Evolutionary conservation across 2,329 filamentous ascomycete species (phyloP).

Genomic region (Hypoxylon sp.): DNA sequence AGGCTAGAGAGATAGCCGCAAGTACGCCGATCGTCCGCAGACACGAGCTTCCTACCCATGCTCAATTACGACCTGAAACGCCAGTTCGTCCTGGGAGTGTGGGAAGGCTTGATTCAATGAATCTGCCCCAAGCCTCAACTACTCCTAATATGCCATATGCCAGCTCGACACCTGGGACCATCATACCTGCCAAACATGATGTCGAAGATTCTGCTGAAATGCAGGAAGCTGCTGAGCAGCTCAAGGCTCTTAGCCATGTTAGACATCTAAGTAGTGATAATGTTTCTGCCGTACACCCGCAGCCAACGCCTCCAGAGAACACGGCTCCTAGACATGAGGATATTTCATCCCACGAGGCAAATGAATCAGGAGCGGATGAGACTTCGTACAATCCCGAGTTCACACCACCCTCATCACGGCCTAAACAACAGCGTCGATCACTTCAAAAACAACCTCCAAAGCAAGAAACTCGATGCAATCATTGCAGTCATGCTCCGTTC

Average conservation of each 20-base stretch:
- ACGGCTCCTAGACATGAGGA: constrained; percentile 57
- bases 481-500: constrained; percentile 74
- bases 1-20: constrained; percentile 63
- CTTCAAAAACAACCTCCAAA: constrained; percentile 64
- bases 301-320: constrained; percentile 45
- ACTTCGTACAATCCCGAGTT: constrained; percentile 53
- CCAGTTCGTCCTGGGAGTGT: constrained; percentile 49
- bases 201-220: constrained; percentile 76
- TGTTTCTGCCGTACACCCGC: constrained; percentile 41
- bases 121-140: constrained; percentile 46
- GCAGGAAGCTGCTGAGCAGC: constrained; percentile 76
- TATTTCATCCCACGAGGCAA: constrained; percentile 57
- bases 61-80: constrained; percentile 50
- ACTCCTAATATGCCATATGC: constrained; percentile 44
- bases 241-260: constrained; percentile 75
- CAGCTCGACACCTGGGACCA: constrained; percentile 48
- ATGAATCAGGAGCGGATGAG: constrained; percentile 59
- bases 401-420: constrained; percentile 54
- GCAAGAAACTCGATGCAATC: constrained; percentile 71
- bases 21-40: constrained; percentile 53
- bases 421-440: constrained; percentile 62
- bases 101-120: constrained; percentile 46
- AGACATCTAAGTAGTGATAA: constrained; percentile 66
- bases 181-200: constrained; percentile 59
- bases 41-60: constrained; percentile 45